A percentile compares a stretch with the other conserved stretches of the same genome.
phyloP scores from a whole-genome alignment of 306 rosid species.

The Begonia fuchsioides region DNA sequence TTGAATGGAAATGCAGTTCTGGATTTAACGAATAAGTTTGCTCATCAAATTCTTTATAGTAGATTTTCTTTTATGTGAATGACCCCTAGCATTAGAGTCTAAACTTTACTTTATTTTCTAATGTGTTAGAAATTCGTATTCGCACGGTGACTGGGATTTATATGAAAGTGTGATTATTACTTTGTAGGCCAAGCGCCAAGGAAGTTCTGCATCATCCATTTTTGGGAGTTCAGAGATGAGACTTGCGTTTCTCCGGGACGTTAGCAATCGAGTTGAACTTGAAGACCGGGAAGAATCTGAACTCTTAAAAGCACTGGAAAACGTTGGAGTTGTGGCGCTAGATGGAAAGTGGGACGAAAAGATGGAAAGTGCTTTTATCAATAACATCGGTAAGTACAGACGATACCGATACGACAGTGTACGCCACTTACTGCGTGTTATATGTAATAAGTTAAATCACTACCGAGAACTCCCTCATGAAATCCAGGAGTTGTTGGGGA shows the following conservation, averaged over 20 bases:
- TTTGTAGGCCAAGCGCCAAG: slow-evolving; percentile 56
- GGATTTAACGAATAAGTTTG: too few relatives aligned
- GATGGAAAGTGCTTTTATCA: slow-evolving; percentile 50
- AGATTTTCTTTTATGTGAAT: too few relatives aligned
- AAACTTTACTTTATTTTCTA: too few relatives aligned
- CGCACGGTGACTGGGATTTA: too few relatives aligned
- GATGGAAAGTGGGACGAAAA: slow-evolving; percentile 62
- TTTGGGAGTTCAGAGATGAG: slow-evolving; percentile 67
- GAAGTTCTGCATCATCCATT: slow-evolving; percentile 75
- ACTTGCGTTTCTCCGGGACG: slow-evolving; percentile 68
- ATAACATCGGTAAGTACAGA: slow-evolving; percentile 51
- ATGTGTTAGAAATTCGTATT: too few relatives aligned
- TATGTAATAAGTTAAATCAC: slow-evolving; percentile 79
- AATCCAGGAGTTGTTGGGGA: slow-evolving; percentile 53
- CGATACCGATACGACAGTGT: slow-evolving; percentile 63
- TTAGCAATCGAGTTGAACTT: slow-evolving; percentile 66
- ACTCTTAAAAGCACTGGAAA: slow-evolving; percentile 47
- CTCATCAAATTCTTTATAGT: too few relatives aligned
- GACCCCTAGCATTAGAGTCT: too few relatives aligned
- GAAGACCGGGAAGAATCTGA: slow-evolving; percentile 50
- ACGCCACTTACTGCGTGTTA: slow-evolving; percentile 64
- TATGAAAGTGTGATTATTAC: too few relatives aligned
- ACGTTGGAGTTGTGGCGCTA: slow-evolving; percentile 32
- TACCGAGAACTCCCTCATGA: slow-evolving; percentile 60
- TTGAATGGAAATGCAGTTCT: too few relatives aligned